phyloP scores from a whole-genome alignment of 1,284 basidiomycete genomes.

The Xerocomus amazonicus region DNA sequence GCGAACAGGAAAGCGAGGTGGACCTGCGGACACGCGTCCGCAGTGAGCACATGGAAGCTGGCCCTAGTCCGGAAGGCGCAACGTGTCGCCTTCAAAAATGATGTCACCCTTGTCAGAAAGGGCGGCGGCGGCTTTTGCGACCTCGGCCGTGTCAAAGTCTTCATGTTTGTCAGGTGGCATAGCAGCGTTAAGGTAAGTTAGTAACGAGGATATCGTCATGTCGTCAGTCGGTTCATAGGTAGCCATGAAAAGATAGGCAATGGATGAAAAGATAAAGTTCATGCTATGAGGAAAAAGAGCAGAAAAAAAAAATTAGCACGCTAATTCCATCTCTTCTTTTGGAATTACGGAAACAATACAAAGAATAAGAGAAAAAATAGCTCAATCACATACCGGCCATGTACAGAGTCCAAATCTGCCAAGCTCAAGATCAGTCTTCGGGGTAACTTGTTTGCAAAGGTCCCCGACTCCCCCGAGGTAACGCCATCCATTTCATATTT shows the following conservation, averaged over 20 bases:
- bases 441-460: constrained; percentile 18
- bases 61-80: constrained; percentile 37
- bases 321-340: neutral
- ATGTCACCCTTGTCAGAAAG: constrained; percentile 53
- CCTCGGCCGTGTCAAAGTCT: constrained; percentile 72
- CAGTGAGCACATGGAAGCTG: neutral
- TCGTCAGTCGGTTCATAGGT: constrained; percentile 64
- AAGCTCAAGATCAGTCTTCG: constrained; percentile 41
- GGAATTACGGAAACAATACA: neutral
- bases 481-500: constrained; percentile 24
- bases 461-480: constrained; percentile 15
- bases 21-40: neutral
- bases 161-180: constrained; percentile 73
- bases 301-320: constrained; percentile 9
- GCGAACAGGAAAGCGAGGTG: neutral
- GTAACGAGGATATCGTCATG: constrained; percentile 59
- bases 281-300: constrained; percentile 36
- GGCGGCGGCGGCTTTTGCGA: constrained; percentile 52
- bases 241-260: constrained; percentile 57
- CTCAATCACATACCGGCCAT: constrained; percentile 49
- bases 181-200: constrained; percentile 69
- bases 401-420: constrained; percentile 53
- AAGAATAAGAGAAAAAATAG: neutral
- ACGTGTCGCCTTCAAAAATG: constrained; percentile 56
- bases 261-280: constrained; percentile 55